Conservation (phyloP, 2,329 filamentous ascomycete species). For the Colletotrichum euphorbiae region DNA sequence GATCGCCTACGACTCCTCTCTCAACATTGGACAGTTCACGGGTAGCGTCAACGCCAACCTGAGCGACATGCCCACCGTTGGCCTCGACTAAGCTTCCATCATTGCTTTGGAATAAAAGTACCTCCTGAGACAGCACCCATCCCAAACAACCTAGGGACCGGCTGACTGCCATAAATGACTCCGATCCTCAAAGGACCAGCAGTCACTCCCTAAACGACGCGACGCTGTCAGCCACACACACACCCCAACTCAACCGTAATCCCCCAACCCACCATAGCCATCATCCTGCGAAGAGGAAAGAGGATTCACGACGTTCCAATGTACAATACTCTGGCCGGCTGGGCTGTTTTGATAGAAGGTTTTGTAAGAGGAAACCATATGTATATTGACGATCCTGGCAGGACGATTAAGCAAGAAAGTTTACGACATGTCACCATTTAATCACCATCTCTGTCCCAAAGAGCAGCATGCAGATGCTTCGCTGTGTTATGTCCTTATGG, state of each 20-base stretch:
- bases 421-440: constrained; percentile 18
- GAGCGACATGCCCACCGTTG: constrained; percentile 62
- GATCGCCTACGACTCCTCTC: constrained; percentile 88
- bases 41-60: constrained; percentile 52
- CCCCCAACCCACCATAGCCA: constrained; percentile 8
- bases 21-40: constrained; percentile 67
- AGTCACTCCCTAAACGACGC: constrained; percentile 22
- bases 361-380: constrained; percentile 50
- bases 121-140: neutral
- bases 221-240: constrained; percentile 2
- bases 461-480: neutral
- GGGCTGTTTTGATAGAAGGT: constrained; percentile 53
- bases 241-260: constrained; percentile 26
- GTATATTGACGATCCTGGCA: constrained; percentile 39
- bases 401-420: constrained; percentile 33
- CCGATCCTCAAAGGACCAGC: constrained; percentile 23
- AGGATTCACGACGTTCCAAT: constrained; percentile 44
- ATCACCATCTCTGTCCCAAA: neutral
- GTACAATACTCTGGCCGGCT: constrained; percentile 56
- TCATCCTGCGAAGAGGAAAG: constrained; percentile 31
- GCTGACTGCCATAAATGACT: neutral
- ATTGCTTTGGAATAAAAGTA: neutral
- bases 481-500: constrained; percentile 13
- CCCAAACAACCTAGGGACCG: neutral
- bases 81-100: constrained; percentile 60